These are phyloP conservation scores for Ceratocystis colombiana DNA, from an alignment of 2,329 filamentous ascomycete species.

Conservation along the genomic window DNA sequence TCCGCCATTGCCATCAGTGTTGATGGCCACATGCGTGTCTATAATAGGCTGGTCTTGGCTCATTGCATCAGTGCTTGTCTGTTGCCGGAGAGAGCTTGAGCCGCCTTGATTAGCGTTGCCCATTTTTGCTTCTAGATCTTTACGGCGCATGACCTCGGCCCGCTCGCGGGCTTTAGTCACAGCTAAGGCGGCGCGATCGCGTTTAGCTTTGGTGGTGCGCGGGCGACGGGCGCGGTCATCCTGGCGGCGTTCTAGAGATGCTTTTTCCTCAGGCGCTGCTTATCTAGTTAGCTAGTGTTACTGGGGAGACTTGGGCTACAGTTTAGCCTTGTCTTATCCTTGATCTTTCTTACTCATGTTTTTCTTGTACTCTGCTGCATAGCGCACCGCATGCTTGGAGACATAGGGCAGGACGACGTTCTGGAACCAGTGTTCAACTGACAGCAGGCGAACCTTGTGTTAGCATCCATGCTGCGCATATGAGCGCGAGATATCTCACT, in stretches of 20 bases:
- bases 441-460: background rate
- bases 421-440: slow-evolving; percentile 26
- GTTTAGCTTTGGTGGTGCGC: slow-evolving; percentile 25
- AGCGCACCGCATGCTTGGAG: slow-evolving; percentile 24
- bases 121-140: background rate
- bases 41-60: background rate
- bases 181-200: slow-evolving; percentile 23
- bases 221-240: slow-evolving; percentile 25
- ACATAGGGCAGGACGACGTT: slow-evolving; percentile 24
- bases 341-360: slow-evolving; percentile 22
- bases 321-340: background rate
- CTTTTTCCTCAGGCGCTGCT: slow-evolving; percentile 24
- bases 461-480: background rate
- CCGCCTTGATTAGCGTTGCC: background rate
- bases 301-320: too few relatives aligned
- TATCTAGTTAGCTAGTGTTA: background rate
- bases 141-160: slow-evolving; percentile 19
- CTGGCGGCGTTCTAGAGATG: slow-evolving; percentile 23
- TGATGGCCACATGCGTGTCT: background rate
- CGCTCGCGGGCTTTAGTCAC: slow-evolving; percentile 23
- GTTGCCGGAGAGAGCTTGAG: background rate
- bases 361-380: slow-evolving; percentile 24
- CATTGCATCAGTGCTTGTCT: background rate
- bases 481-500: background rate
- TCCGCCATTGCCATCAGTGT: background rate